phyloP scores from a whole-genome alignment of 2,329 filamentous ascomycete genomes.

The Colletotrichum cuscutae region DNA sequence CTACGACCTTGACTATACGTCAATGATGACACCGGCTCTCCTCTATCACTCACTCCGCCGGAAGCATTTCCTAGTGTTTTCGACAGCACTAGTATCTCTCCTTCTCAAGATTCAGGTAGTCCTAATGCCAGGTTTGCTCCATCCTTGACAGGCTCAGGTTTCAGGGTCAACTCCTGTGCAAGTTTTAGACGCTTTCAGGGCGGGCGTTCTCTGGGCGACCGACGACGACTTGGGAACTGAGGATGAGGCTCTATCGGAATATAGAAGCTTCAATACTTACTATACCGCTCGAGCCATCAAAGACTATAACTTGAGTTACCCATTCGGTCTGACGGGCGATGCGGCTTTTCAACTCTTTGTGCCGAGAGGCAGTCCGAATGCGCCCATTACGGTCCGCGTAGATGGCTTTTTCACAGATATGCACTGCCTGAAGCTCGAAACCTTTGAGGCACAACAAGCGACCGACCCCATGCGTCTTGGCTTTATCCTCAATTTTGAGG shows the following conservation, averaged over 20 bases:
- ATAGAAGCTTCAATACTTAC: not conserved
- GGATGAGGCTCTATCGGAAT: no score
- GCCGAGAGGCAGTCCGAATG: not conserved
- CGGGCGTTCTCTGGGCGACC: no score
- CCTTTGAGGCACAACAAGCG: no score
- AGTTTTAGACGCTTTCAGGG: not conserved
- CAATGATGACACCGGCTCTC: conserved; percentile 4
- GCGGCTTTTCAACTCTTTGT: conserved; percentile 10
- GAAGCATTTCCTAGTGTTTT: conserved; percentile 5
- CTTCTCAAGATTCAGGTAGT: conserved; percentile 14
- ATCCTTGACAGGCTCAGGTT: not conserved
- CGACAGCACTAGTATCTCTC: not conserved
- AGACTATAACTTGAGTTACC: conserved; percentile 2
- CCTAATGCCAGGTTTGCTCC: conserved; percentile 3
- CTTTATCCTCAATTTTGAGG: not conserved
- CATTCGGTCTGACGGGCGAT: not conserved
- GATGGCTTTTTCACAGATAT: not conserved
- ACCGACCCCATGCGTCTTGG: not conserved
- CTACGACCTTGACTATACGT: conserved; percentile 10
- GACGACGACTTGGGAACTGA: no score
- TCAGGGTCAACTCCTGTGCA: not conserved
- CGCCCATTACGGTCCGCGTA: not conserved
- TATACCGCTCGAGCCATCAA: conserved; percentile 1
- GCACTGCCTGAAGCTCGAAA: no score
- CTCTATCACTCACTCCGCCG: conserved; percentile 1